Evolutionary conservation across 164 flowering plant species (phyloP), one percentile per base, ranked within the genome.

Genomic region (Kingdonia uniflora): DNA sequence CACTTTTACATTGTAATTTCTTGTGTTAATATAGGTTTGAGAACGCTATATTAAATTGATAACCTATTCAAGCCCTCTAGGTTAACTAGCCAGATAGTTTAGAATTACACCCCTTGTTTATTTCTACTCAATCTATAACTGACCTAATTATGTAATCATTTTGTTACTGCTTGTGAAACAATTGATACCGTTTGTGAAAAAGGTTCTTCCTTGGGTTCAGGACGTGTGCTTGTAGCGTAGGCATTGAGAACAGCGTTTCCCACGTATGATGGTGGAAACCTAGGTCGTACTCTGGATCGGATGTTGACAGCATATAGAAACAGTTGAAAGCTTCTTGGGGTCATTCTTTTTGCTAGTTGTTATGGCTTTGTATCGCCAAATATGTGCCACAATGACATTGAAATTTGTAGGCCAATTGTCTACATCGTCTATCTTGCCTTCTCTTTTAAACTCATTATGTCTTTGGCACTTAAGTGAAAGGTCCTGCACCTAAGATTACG

Each of bases 101-200:
- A n/a, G n/a, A n/a, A n/a, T n/a, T n/a, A n/a, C n/a, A 67, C 41
- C 87, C 90, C 35, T 64, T 73, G 57, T 80, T 29, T 1, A 71
- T 2, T 64, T 82, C 81, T 2, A 85, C 87, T 85, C 92, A 82
- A 39, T 87, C 96, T 6, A 84, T 79, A 2, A 66, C 84, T 0
- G 87, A 80, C 52, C 82, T 63, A 2, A n/a, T n/a, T n/a, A 76
- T 85, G 15, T 84, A 87, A 67, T 80, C 96, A 29, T 82, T 85
- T 68, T 1, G 43, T 52, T 1, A 73, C 56, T 14, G 85, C 92
- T 59, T 82, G 75, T 0, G 60, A 11, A 16, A 87, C 82, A 71
- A 60, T 59, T 54, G 71, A 77, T 48, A 84, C 92, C 56, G 77
- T 5, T 21, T 41, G 52, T 15, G 56, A 20, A 14, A 82, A 67